A percentile compares a stretch with the other conserved stretches of the same genome.
Evolutionary conservation across 257 asterid species (phyloP).

Genomic region (Sherardia arvensis): DNA sequence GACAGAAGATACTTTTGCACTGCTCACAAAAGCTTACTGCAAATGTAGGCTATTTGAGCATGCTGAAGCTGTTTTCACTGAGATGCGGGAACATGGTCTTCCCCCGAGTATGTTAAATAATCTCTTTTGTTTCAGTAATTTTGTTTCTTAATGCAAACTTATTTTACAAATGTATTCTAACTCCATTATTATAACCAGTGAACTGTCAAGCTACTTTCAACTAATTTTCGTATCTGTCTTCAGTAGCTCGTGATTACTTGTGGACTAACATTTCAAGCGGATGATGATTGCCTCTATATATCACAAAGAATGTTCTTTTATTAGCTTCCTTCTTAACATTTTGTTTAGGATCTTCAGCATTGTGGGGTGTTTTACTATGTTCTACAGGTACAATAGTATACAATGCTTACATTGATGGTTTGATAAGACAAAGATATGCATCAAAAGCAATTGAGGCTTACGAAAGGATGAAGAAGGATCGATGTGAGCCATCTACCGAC

Average conservation of each 20-base stretch:
- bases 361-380: constrained; percentile 7
- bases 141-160: not conserved
- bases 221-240: not conserved
- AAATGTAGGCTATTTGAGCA: constrained; percentile 48
- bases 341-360: not conserved
- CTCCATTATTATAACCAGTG: not conserved
- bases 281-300: not conserved
- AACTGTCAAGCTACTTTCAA: not conserved
- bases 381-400: constrained; percentile 57
- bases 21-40: constrained; percentile 65
- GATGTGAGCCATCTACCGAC: constrained; percentile 54
- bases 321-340: not conserved
- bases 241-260: not conserved
- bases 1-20: constrained; percentile 80
- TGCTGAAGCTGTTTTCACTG: constrained; percentile 64
- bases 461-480: constrained; percentile 64
- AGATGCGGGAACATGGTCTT: constrained; percentile 49
- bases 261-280: not conserved
- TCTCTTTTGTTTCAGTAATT: not conserved
- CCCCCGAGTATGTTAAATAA: constrained; percentile 41
- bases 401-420: constrained; percentile 70
- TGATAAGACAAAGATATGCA: constrained; percentile 43
- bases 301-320: not conserved
- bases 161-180: not conserved
- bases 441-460: constrained; percentile 55